Evolutionary conservation across 2,329 filamentous ascomycete genomes (phyloP), one percentile per base, ranked within the genome.

Genomic region (Elsinoe batatas): DNA sequence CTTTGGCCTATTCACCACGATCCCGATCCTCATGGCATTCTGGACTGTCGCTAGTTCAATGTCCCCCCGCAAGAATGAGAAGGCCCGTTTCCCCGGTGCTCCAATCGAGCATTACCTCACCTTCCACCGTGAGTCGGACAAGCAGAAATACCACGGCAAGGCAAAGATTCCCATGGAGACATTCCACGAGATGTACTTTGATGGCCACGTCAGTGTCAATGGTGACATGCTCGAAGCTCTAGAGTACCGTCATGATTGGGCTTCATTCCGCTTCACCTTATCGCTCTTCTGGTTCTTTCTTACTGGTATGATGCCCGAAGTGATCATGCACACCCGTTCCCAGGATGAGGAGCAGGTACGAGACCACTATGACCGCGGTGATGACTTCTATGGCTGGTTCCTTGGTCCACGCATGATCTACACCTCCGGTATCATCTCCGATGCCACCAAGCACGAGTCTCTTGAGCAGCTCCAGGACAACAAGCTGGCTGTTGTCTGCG

Each of bases 371-470:
- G 93, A 97, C 79, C 85, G 90, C 62, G 93, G 93, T 68, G 90
- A 98, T 71, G 93, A 97, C 74, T 95, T 96, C 76, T 98, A 98
- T 78, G 86, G 83, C 70, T 98, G 91, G 90, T 97, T 97, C 80
- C 82, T 97, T 61, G 93, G 93, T 59, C 91, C 91, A 58, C 91
- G 91, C 68, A 98, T 97, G 93, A 89, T 97, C 74, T 97, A 97
- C 78, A 98, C 93, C 53, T 94, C 88, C 51, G 93, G 93, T 65
- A 78, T 98, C 66, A 94, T 98, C 69, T 86, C 87, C 59, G 90
- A 97, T 71, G 81, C 88, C 71, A 83, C 85, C 72, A 80, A 79
- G 63, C 93, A 97, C 74, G 93, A 97, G 76, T 82, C 83, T 33
- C 85, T 98, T 22, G 93, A 98, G 75, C 80, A 97, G 74, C 81